These are phyloP conservation scores for Globisporangium ultimum DNA, from an alignment of 352 stramenopile genomes.

Conservation along the genomic window DNA sequence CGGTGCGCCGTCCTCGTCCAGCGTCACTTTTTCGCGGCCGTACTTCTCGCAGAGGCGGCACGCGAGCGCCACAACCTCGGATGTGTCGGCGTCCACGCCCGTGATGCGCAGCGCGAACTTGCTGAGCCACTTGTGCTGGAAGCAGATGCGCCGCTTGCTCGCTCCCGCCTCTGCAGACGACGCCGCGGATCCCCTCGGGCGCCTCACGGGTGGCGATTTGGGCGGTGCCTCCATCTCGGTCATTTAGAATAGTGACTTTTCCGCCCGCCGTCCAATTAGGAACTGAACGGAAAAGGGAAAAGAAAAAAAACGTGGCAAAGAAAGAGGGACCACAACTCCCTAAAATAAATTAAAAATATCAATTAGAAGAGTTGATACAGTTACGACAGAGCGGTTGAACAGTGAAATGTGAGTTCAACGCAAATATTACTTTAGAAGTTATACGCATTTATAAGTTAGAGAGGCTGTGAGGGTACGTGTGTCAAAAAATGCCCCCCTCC, in stretches of 20 bases:
- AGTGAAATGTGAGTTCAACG: no score
- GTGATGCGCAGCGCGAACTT: conserved; percentile 16
- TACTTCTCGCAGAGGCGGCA: conserved; percentile 17
- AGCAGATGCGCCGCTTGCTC: conserved; percentile 13
- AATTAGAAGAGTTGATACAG: background rate
- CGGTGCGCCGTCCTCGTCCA: background rate
- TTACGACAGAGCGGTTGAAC: background rate
- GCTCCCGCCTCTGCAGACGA: no score
- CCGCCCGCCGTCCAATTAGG: background rate
- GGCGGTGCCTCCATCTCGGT: no score
- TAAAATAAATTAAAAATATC: background rate
- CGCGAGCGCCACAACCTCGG: conserved; percentile 12
- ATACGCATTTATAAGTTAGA: no score
- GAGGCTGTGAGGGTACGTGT: no score
- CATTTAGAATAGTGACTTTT: background rate
- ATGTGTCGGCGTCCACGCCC: conserved; percentile 12
- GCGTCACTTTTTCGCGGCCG: conserved; percentile 14
- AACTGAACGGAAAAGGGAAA: background rate
- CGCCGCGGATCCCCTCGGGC: background rate
- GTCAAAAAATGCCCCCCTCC: background rate
- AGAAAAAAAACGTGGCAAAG: background rate
- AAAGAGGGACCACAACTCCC: background rate
- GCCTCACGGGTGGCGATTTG: background rate
- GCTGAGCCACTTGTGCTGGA: conserved; percentile 16
- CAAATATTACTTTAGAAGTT: no score